Base-by-base conservation (phyloP, 2,329 filamentous ascomycete species). In the Fusarium tjaetaba region DNA sequence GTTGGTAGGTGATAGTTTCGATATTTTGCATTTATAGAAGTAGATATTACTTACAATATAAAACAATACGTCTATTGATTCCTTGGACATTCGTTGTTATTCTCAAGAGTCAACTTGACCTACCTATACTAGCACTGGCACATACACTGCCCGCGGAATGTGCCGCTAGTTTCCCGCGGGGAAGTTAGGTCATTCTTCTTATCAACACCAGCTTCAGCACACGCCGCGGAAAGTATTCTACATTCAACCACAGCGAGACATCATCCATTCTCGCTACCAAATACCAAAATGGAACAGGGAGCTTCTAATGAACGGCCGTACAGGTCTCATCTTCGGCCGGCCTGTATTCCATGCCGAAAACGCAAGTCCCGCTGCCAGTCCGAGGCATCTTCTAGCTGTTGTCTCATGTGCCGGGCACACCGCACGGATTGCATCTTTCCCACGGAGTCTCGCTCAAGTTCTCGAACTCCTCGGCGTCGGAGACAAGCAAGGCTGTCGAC, bases 301-400 rank as follows among this genome's bases (percentile, higher is more conserved):
- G 51, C 51, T 26, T 67, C 58, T 9, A 73, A 72, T 60, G 69
- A 71, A 20, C 73, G 89, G 49, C 89, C 89, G 7, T 91, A 91
- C 76, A 84, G 89, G 67, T 91, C 89, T 13, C 89, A 91, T 80
- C 86, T 89, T 68, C 86, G 87, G 43, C 88, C 89, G 56, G 89
- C 89, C 14, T 91, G 90, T 80, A 81, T 88, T 59, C 82, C 88
- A 20, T 92, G 90, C 76, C 85, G 90, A 60, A 86, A 86, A 68
- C 86, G 90, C 68, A 91, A 91, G 78, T 89, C 88, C 5, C 85
- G 90, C 72, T 91, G 90, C 77, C 89, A 88, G 24, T 86, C 89
- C 34, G 88, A 90, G 74, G 80, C 86, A 20, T 84, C 85, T 9
- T 84, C 86, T 4, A 39, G 34, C n/a, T 34, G 81, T 13, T 91